Conservation (phyloP, 2,329 filamentous ascomycete species). For the Botryosphaeria dothidea region DNA sequence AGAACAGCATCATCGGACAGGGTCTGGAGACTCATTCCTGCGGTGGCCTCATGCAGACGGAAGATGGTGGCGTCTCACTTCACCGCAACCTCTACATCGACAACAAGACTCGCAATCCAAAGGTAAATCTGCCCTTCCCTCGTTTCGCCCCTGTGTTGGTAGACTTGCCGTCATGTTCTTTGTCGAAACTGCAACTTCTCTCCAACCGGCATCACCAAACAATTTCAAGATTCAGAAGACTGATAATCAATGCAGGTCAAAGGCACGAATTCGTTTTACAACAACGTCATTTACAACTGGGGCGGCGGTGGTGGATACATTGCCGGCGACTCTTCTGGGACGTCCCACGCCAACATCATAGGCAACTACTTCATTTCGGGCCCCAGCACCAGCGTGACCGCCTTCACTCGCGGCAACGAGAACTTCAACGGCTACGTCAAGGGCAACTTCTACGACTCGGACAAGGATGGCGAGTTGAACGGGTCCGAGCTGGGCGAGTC, state of each 20-base stretch:
- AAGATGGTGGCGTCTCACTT: slow-evolving; percentile 49
- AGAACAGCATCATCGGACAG: slow-evolving; percentile 56
- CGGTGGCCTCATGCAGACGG: slow-evolving; percentile 53
- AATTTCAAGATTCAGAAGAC: too few species aligned
- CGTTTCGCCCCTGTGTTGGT: too few species aligned
- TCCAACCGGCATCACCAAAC: too few species aligned
- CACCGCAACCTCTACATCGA: slow-evolving; percentile 60
- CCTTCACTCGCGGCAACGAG: slow-evolving; percentile 57
- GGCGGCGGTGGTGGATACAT: slow-evolving; percentile 57
- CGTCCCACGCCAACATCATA: slow-evolving; percentile 54
- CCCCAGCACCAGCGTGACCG: slow-evolving; percentile 50
- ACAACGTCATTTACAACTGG: slow-evolving; percentile 59
- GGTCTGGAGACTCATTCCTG: slow-evolving; percentile 57
- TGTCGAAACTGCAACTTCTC: too few species aligned
- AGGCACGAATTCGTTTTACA: slow-evolving; percentile 56
- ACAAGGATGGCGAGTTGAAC: slow-evolving; percentile 52
- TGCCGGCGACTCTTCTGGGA: slow-evolving; percentile 51
- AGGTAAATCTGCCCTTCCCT: slow-evolving; percentile 25
- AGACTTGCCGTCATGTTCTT: too few species aligned
- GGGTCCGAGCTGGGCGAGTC: slow-evolving; percentile 47
- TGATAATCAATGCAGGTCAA: slow-evolving; percentile 41
- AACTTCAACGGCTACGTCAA: slow-evolving; percentile 57
- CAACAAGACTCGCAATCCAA: slow-evolving; percentile 59
- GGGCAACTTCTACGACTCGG: slow-evolving; percentile 54
- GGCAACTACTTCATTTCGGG: slow-evolving; percentile 61